Evolutionary conservation across 2,329 filamentous ascomycete species (phyloP), one percentile per base, ranked within the genome.

Genomic region (Clathrospora elynae): DNA sequence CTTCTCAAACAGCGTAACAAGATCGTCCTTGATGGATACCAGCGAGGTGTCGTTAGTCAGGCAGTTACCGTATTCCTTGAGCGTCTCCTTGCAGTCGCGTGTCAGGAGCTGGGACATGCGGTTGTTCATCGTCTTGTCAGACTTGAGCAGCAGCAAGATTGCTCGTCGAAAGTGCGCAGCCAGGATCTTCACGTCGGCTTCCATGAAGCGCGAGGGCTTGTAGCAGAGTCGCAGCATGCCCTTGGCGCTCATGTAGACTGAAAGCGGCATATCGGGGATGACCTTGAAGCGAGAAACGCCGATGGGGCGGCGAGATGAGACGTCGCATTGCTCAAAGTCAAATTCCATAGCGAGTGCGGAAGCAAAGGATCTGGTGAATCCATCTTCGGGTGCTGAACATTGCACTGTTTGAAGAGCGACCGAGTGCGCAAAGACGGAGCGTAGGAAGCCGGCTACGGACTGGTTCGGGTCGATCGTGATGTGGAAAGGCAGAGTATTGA

Each of bases 401-500:
- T 57, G 48, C 12, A 49, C 19, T 5, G 13, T 25, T 9, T 23
- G 28, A 4, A 57, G 33, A 13, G 42, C 41, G 6, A 47, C 14
- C 11, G 42, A 22, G 7, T 35, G 29, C 4, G 22, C 13, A 25
- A 53, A 55, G 3, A 53, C 38, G 6, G 12, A 32, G 13, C 30
- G 42, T 3, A 51, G 12, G 24, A 36, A 55, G 2, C 40, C 32
- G 13, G 12, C 29, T 8, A 48, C 20, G 5, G 35, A 37, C 14
- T 18, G 12, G 6, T 19, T 26, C 4, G 11, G 17, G 10, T 46
- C 41, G 19, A 51, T 29, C 14, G 32, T 23, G 7, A 51, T 36
- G 11, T 34, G 32, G n/a, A 58, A 29, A 6, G 55, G 55, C 11
- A 55, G 33, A 3, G 42, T 54, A 20, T 71, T 70, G 25, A 73